Conservation (phyloP, 768 basidiomycete genomes). For the Trametes elegans region DNA sequence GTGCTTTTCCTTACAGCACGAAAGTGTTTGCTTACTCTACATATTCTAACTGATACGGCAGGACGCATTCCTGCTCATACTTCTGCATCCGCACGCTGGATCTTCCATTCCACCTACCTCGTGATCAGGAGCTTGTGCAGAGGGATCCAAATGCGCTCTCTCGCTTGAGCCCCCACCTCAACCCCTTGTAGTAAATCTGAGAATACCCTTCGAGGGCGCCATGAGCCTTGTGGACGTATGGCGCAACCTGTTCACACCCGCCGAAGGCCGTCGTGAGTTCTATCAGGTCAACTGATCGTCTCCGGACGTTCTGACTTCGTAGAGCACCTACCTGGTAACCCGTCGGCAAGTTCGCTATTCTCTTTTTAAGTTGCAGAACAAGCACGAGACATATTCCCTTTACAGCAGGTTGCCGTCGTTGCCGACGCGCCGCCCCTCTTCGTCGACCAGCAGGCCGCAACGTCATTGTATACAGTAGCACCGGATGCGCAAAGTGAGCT, state of each 20-base stretch:
- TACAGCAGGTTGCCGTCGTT: constrained; percentile 1
- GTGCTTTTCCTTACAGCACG: too few relatives aligned
- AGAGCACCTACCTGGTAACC: background rate
- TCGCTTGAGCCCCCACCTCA: background rate
- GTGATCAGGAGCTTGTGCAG: too few relatives aligned
- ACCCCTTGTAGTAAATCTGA: background rate
- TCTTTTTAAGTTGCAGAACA: background rate
- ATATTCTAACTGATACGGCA: too few relatives aligned
- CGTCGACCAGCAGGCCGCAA: background rate
- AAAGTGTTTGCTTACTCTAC: too few relatives aligned
- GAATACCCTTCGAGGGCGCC: background rate
- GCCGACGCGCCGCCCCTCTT: constrained; percentile 11
- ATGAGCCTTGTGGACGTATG: constrained; percentile 6
- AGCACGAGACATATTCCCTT: background rate
- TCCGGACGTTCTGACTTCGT: constrained; percentile 1
- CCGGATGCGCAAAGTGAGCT: constrained; percentile 10
- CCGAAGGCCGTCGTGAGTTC: background rate
- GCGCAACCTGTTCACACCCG: constrained; percentile 1
- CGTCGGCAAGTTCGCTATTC: constrained; percentile 2
- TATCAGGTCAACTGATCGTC: background rate
- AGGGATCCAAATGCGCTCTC: too few relatives aligned
- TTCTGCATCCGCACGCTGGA: too few relatives aligned
- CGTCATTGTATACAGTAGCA: constrained; percentile 3
- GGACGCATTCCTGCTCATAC: too few relatives aligned
- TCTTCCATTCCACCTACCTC: too few relatives aligned